phyloP scores from a whole-genome alignment of 495 filamentous ascomycete species.

The Haplographium delicatum region DNA sequence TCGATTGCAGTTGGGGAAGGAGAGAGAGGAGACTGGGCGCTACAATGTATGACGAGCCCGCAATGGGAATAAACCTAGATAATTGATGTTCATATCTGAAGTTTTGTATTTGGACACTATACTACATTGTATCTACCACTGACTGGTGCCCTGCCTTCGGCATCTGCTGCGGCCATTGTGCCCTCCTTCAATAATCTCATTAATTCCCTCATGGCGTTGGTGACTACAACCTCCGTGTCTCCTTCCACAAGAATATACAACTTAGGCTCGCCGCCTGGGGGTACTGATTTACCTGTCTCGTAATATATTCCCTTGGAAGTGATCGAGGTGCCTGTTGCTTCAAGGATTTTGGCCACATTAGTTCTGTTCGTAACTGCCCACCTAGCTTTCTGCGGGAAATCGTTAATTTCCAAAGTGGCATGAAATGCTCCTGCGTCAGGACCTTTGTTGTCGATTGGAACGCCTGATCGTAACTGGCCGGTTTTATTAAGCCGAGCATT shows the following conservation, averaged over 20 bases:
- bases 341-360: conserved; percentile 97
- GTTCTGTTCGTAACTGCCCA: conserved; percentile 99
- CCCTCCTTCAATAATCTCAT: conserved; percentile 85
- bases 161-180: conserved; percentile 84
- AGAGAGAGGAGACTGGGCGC: no score
- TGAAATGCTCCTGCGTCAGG: conserved; percentile 97
- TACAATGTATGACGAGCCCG: no score
- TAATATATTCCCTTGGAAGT: conserved; percentile 96
- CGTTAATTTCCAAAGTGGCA: conserved; percentile 96
- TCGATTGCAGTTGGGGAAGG: background rate
- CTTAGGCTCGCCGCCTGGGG: conserved; percentile 71
- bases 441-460: conserved; percentile 97
- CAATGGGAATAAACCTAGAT: no score
- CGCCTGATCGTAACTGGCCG: conserved; percentile 79
- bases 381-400: conserved; percentile 97
- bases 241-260: conserved; percentile 97
- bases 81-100: background rate
- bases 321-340: conserved; percentile 91
- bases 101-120: conserved; percentile 3
- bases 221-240: conserved; percentile 89
- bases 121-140: conserved; percentile 90
- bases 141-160: conserved; percentile 70
- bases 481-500: conserved; percentile 80
- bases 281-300: conserved; percentile 70
- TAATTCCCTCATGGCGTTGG: conserved; percentile 86